phyloP scores from a whole-genome alignment of 495 filamentous ascomycete species.

The Penicillium maclennaniae region DNA sequence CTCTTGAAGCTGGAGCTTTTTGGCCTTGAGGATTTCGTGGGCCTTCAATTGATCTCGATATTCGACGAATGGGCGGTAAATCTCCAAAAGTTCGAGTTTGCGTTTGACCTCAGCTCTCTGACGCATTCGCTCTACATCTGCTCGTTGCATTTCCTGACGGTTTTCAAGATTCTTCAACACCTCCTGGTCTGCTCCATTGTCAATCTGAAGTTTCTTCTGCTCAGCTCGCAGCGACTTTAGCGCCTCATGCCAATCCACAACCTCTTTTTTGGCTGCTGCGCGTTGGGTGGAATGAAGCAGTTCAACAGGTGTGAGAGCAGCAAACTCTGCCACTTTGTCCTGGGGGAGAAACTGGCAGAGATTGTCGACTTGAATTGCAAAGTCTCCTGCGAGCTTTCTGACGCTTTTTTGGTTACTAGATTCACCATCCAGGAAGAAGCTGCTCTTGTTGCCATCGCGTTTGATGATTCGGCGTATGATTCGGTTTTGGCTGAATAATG shows the following conservation, averaged over 20 bases:
- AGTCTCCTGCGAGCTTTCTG: slow-evolving; percentile 57
- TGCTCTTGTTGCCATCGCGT: slow-evolving; percentile 73
- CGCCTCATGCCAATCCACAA: slow-evolving; percentile 72
- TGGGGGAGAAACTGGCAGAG: slow-evolving; percentile 97
- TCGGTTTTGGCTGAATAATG: slow-evolving; percentile 54
- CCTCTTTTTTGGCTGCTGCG: slow-evolving; percentile 76
- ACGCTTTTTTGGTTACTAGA: slow-evolving; percentile 55
- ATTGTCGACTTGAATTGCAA: slow-evolving; percentile 94
- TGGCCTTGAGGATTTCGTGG: slow-evolving; percentile 43
- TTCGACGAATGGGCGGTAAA: slow-evolving; percentile 58
- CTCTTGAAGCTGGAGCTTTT: slow-evolving; percentile 39
- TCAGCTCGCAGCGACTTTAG: slow-evolving; percentile 66
- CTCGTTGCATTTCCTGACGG: slow-evolving; percentile 72
- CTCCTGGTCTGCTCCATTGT: slow-evolving; percentile 57
- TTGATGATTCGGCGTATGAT: slow-evolving; percentile 72
- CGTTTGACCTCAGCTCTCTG: slow-evolving; percentile 66
- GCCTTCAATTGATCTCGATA: slow-evolving; percentile 46
- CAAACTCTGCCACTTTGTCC: slow-evolving; percentile 93
- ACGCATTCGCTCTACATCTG: slow-evolving; percentile 77
- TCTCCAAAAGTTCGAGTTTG: slow-evolving; percentile 63
- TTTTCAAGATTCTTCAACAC: slow-evolving; percentile 60
- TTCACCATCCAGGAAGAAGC: slow-evolving; percentile 67
- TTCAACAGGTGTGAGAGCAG: slow-evolving; percentile 78
- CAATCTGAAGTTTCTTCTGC: slow-evolving; percentile 61
- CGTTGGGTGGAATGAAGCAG: slow-evolving; percentile 79